Conservation (phyloP, 1,284 basidiomycete species). For the Singerocomus inundabilis region DNA sequence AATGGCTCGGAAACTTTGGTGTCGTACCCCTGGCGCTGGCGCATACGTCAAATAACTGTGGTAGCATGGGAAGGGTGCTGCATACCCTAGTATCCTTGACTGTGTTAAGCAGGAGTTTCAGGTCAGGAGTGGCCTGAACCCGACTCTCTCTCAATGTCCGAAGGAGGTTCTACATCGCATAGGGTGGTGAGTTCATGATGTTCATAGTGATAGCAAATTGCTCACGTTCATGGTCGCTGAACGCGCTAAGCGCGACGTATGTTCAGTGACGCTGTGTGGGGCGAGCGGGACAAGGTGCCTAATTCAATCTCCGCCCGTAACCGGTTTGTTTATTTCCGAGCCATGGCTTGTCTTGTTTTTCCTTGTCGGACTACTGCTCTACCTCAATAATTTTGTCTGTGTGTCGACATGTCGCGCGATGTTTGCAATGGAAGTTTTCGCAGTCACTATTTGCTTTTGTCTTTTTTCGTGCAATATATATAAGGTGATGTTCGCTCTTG, state of each 20-base stretch:
- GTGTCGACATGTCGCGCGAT: too few relatives aligned
- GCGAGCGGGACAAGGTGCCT: conserved; percentile 32
- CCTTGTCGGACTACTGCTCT: too few relatives aligned
- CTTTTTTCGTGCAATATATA: not conserved
- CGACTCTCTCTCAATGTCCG: conserved; percentile 71
- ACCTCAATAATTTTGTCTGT: too few relatives aligned
- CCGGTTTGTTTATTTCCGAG: too few relatives aligned
- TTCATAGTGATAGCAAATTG: not conserved
- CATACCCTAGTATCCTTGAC: conserved; percentile 75
- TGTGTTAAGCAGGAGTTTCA: conserved; percentile 66
- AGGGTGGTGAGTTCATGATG: conserved; percentile 12
- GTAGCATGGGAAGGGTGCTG: not conserved
- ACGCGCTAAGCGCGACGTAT: conserved; percentile 29
- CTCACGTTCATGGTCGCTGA: conserved; percentile 28
- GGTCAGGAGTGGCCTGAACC: conserved; percentile 58
- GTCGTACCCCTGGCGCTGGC: conserved; percentile 59
- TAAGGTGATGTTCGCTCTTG: not conserved
- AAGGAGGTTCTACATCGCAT: conserved; percentile 62
- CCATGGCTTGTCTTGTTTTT: too few relatives aligned
- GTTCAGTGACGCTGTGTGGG: conserved; percentile 33
- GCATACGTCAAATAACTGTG: conserved; percentile 14
- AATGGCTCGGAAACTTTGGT: conserved; percentile 82
- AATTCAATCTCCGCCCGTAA: conserved; percentile 39
- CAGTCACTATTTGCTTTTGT: not conserved
- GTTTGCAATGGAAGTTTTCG: not conserved